phyloP scores from a whole-genome alignment of 257 asterid genomes.

The Forsythia suspensa region DNA sequence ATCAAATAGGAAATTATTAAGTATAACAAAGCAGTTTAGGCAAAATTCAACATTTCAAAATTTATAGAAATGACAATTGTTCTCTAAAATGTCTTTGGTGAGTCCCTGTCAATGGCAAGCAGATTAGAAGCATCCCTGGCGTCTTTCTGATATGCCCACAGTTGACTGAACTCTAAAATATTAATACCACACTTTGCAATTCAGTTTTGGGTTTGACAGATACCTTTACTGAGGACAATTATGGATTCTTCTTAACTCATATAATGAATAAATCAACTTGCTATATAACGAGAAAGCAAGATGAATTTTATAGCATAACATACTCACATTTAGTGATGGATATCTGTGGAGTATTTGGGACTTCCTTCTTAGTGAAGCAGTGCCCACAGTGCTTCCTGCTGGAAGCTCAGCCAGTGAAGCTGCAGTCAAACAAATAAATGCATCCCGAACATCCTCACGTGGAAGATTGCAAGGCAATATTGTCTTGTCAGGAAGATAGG shows the following conservation, averaged over 20 bases:
- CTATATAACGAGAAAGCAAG: background rate
- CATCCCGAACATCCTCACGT: conserved; percentile 96
- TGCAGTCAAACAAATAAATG: conserved; percentile 79
- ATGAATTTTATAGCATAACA: background rate
- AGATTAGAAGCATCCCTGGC: background rate
- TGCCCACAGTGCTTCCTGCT: conserved; percentile 75
- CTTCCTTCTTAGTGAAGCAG: conserved; percentile 96
- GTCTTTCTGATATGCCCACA: background rate
- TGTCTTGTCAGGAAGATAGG: conserved; percentile 82
- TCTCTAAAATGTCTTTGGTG: background rate
- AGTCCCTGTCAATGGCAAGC: background rate
- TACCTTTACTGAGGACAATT: background rate
- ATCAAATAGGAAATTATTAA: background rate
- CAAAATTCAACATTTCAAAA: background rate
- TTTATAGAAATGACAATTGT: background rate
- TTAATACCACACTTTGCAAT: background rate
- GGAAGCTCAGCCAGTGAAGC: conserved; percentile 85
- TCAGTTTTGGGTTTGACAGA: background rate
- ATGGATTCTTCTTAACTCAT: background rate
- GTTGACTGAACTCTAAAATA: background rate
- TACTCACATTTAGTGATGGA: conserved; percentile 67
- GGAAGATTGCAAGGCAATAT: conserved; percentile 94
- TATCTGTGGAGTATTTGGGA: conserved; percentile 89
- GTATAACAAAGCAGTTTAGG: background rate
- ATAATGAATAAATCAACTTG: background rate